These are phyloP conservation scores for Rhizophlyctis rosea DNA, from an alignment of 192 early-diverging fungal species.

Conservation along the genomic window DNA sequence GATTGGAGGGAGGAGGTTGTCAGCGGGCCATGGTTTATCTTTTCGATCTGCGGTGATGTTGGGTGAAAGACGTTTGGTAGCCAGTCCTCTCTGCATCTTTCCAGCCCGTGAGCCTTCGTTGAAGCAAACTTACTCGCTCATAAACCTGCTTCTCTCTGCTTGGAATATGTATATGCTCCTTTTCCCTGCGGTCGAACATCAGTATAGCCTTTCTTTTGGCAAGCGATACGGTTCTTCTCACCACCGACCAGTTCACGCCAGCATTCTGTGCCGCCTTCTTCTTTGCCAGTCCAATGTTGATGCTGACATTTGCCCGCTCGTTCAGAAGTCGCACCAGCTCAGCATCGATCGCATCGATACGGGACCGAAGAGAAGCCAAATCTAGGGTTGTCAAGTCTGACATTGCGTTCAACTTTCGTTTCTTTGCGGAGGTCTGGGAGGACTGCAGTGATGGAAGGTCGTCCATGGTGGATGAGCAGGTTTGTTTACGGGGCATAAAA, in stretches of 20 bases:
- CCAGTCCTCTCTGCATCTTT: no score
- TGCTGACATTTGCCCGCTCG: conserved; percentile 74
- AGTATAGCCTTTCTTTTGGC: no score
- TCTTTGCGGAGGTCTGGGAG: no score
- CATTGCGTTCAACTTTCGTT: no score
- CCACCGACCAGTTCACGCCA: no score
- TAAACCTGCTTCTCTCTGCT: conserved; percentile 75
- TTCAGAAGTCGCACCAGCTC: conserved; percentile 74
- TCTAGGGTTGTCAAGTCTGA: conserved; percentile 4
- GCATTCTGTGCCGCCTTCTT: conserved; percentile 8
- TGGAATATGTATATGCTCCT: conserved; percentile 55
- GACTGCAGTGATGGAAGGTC: no score
- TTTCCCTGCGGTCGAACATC: not conserved
- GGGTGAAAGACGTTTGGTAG: no score
- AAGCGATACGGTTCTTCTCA: no score
- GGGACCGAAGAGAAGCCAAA: conserved; percentile 16
- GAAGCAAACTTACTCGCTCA: conserved; percentile 63
- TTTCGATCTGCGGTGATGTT: conserved; percentile 42
- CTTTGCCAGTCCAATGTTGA: conserved; percentile 70
- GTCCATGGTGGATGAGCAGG: not conserved
- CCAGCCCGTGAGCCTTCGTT: no score
- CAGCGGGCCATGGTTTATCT: conserved; percentile 77
- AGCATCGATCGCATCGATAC: conserved; percentile 71
- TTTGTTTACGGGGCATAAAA: no score
- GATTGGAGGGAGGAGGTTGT: conserved; percentile 61